Evolutionary conservation across 306 rosid species (phyloP).

Genomic region (Mimosa bimucronata): DNA sequence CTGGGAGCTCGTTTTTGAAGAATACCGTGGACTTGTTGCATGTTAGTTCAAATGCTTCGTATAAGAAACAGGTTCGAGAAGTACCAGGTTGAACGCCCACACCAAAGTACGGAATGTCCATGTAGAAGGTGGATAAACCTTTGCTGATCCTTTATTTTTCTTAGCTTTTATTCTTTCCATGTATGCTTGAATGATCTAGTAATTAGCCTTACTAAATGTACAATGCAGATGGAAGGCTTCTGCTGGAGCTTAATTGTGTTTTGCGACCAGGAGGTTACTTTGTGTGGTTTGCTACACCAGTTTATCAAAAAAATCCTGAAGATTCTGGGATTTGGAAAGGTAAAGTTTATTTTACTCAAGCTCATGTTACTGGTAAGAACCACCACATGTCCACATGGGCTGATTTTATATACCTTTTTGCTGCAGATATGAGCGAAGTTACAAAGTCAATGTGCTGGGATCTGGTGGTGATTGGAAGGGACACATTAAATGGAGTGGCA

Average conservation of each 20-base stretch:
- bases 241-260: constrained; percentile 81
- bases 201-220: constrained; percentile 28
- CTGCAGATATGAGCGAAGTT: constrained; percentile 67
- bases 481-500: constrained; percentile 69
- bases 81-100: constrained; percentile 1
- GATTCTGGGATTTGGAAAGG: constrained; percentile 80
- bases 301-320: constrained; percentile 78
- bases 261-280: constrained; percentile 91
- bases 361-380: constrained; percentile 14
- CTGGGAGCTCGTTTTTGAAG: background rate
- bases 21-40: background rate
- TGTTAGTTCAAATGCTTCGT: background rate
- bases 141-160: background rate
- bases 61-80: constrained; percentile 5
- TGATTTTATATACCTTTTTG: constrained; percentile 33
- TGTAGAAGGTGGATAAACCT: constrained; percentile 58
- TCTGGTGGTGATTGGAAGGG: constrained; percentile 59
- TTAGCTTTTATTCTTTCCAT: constrained; percentile 1
- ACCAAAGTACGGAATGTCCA: constrained; percentile 34
- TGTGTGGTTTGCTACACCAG: constrained; percentile 97
- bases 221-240: constrained; percentile 74
- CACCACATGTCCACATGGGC: background rate
- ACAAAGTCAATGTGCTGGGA: constrained; percentile 91
- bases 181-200: constrained; percentile 19
- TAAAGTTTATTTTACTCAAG: constrained; percentile 33